Evolutionary conservation across 2,329 filamentous ascomycete species (phyloP), one percentile per base, ranked within the genome.

Genomic region (Penicillium paneum): DNA sequence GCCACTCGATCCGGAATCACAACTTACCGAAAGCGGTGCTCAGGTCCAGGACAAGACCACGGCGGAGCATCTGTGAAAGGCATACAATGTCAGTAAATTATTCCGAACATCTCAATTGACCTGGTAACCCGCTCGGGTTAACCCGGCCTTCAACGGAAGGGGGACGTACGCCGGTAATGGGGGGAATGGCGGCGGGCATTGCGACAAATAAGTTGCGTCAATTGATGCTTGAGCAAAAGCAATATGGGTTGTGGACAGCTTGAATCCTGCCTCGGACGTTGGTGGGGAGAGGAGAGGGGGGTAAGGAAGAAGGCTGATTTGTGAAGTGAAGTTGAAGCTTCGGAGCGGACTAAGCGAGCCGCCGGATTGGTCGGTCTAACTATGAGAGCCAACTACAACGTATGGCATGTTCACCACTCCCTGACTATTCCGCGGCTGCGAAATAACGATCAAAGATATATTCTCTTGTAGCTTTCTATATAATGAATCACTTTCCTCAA

Each of bases 11-110:
- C 36, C 17, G 50, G 24, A 34, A 34, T 51, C 32, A 51, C 53
- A 28, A 79, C 83, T 74, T 78, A 86, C 85, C 85, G 68, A 85
- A 76, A 62, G 83, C 82, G 70, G 86, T 83, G 67, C 82, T 83
- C 67, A 88, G 76, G 74, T 88, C 84, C 65, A 88, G 78, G 65
- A 88, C 84, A 56, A 88, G 77, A 69, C 79, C 79, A 71, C 82
- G 79, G 72, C 83, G 82, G 76, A 88, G 82, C 81, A 86, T 86
- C 84, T 86, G 67, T 59, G 19, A 21, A 1, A 21, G 21, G 42
- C 11, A 36, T 3, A 26, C 3, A 6, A 40, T 24, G 59, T 70
- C 51, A 67, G 64, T 43, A 21, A 48, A 47, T 42, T 15, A 46
- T 56, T 55, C 41, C 17, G 7, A 35, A 21, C 43, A 17, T 29